Evolutionary conservation across 2,329 filamentous ascomycete genomes (phyloP), one percentile per base, ranked within the genome.

Genomic region (Cladophialophora bantiana): DNA sequence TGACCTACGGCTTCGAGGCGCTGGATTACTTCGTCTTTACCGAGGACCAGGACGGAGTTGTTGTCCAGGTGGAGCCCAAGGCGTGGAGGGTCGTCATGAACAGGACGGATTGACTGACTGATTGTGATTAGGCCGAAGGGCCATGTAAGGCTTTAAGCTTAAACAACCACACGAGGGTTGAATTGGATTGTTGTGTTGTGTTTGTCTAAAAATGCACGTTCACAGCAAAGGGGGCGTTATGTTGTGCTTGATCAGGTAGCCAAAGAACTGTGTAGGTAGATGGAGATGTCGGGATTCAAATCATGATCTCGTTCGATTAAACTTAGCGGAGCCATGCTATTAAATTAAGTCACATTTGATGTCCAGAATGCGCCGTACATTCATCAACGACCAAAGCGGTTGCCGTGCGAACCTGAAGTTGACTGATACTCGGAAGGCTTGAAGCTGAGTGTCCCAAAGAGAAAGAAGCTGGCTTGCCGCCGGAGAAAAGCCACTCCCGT

Each of bases 1-100:
- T 9, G 7, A 59, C 40, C 31, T 64, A 64, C 45, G 62, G 62
- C 1, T 15, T 59, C 10, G 32, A 64, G 34, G 15, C 54, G 15
- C 36, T 64, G 31, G 62, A 64, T 40, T 38, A 64, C 32, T 64
- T 64, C 18, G 42, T 59, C 15, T 15, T 59, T 12, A 38, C 40
- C 5, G 40, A 31, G n/a, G 32, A 53, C 12, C 32, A 38, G 6
- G 40, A 32, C 7, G 62, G 42, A 4, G 32, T 32, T 31, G 32
- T 59, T 2, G 40, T 31, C 6, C 26, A 20, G 7, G 38, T 64
- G 2, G 55, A 52, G 32, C 54, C 62, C 18, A 42, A 18, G 13
- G 62, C 62, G 32, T 64, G 54, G 62, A 58, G 42, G 42, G 18
- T 62, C 12, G 42, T 50, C 18, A 15, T 60, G 42, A 31, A 52